phyloP scores from a whole-genome alignment of 2,329 filamentous ascomycete genomes.

The Venturia aucupariae region DNA sequence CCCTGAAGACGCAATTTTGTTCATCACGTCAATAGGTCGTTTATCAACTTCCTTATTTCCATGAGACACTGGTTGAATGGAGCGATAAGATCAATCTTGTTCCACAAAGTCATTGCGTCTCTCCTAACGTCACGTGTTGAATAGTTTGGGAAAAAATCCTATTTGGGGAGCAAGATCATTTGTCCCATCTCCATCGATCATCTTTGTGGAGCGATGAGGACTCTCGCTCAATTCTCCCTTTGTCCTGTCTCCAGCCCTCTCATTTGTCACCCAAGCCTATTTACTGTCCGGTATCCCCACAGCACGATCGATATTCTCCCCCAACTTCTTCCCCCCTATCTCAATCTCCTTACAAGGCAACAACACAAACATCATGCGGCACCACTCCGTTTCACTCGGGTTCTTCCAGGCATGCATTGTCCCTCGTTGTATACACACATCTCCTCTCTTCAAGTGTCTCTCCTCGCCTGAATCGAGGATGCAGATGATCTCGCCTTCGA shows the following conservation, averaged over 20 bases:
- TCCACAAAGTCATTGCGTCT: too few species aligned
- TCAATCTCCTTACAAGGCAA: slow-evolving; percentile 14
- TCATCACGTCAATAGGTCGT: not conserved
- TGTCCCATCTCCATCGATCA: not conserved
- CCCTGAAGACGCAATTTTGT: not conserved
- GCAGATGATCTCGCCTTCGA: slow-evolving; percentile 31
- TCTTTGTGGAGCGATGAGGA: not conserved
- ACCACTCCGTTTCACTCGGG: slow-evolving; percentile 14
- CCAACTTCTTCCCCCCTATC: slow-evolving; percentile 13
- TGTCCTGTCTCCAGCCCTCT: not conserved
- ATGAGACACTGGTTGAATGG: too few species aligned
- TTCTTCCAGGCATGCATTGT: slow-evolving; percentile 26
- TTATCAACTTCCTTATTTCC: not conserved
- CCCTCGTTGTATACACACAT: slow-evolving; percentile 29
- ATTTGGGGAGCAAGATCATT: not conserved
- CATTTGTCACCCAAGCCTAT: not conserved
- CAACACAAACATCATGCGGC: slow-evolving; percentile 17
- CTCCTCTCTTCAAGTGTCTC: slow-evolving; percentile 25
- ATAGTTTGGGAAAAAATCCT: too few species aligned
- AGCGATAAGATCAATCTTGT: too few species aligned
- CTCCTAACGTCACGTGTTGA: too few species aligned
- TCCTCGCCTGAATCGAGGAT: slow-evolving; percentile 30
- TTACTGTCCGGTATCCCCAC: slow-evolving; percentile 2
- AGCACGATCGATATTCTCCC: slow-evolving; percentile 10
- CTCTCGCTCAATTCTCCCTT: not conserved